Evolutionary conservation across 1,139 yeast species (phyloP).

Genomic region (Debaryomyces udenii): DNA sequence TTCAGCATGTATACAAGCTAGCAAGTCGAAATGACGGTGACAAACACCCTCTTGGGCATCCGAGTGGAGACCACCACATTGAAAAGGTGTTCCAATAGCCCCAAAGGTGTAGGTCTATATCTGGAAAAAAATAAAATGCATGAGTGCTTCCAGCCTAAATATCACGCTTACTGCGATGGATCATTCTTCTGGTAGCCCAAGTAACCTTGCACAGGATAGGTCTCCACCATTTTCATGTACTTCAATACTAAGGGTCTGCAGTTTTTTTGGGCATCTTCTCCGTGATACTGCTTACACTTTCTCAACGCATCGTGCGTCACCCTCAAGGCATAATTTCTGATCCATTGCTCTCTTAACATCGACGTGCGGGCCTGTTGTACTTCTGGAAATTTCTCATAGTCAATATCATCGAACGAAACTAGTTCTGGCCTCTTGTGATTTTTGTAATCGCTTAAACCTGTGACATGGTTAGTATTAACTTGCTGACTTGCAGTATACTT

Average conservation of each 20-base stretch:
- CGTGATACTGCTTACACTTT: constrained; percentile 75
- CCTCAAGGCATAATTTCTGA: constrained; percentile 68
- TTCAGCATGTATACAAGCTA: no score
- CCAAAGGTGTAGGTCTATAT: no score
- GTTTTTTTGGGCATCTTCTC: constrained; percentile 75
- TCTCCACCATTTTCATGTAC: constrained; percentile 76
- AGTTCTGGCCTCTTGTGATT: constrained; percentile 69
- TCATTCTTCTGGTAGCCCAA: constrained; percentile 86
- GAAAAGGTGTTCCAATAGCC: no score
- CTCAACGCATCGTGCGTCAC: constrained; percentile 74
- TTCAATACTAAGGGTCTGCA: constrained; percentile 65
- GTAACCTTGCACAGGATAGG: constrained; percentile 68
- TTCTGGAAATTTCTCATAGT: constrained; percentile 66
- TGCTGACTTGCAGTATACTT: no score
- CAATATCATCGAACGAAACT: constrained; percentile 83
- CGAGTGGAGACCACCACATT: no score
- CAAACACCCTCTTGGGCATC: no score
- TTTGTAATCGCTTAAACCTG: constrained; percentile 44
- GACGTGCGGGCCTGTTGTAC: constrained; percentile 76
- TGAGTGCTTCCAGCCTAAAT: constrained; percentile 3
- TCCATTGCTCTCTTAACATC: constrained; percentile 79
- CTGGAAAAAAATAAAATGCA: constrained; percentile 9
- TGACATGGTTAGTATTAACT: constrained; percentile 7
- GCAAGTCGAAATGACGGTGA: no score
- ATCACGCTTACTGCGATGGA: constrained; percentile 59